Conservation (phyloP, 1,284 basidiomycete genomes). For the Ceratobasidium sp. region DNA sequence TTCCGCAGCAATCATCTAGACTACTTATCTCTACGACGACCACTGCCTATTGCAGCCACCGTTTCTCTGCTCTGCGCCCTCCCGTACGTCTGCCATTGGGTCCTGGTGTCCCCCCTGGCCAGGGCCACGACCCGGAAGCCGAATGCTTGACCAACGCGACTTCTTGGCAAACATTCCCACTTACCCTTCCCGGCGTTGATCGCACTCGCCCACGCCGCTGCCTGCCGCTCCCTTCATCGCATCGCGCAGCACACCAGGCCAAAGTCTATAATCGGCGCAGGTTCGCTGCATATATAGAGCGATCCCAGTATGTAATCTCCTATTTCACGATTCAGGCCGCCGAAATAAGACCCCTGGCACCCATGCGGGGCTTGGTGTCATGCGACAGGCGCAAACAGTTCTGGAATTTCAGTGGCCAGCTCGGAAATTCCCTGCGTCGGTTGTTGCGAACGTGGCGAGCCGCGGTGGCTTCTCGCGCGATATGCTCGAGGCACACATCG, state of each 20-base stretch:
- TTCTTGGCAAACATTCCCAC: constrained; percentile 43
- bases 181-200: constrained; percentile 11
- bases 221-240: constrained; percentile 16
- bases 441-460: constrained; percentile 10
- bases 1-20: neutral
- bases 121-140: constrained; percentile 25
- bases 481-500: too few relatives aligned
- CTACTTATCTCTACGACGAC: constrained; percentile 13
- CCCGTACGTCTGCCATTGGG: neutral
- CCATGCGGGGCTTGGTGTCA: constrained; percentile 14
- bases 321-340: neutral
- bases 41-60: neutral
- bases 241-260: constrained; percentile 24
- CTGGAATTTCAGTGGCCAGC: constrained; percentile 17
- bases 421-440: neutral
- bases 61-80: neutral
- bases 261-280: neutral
- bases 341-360: constrained; percentile 24
- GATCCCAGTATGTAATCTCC: constrained; percentile 13
- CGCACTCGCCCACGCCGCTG: neutral
- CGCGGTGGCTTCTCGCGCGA: constrained; percentile 14
- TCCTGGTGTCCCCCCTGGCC: constrained; percentile 6
- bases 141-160: constrained; percentile 9
- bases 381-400: constrained; percentile 9
- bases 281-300: constrained; percentile 13